Evolutionary conservation across 2,329 filamentous ascomycete species (phyloP).

Genomic region (Fragosphaeria purpurea): DNA sequence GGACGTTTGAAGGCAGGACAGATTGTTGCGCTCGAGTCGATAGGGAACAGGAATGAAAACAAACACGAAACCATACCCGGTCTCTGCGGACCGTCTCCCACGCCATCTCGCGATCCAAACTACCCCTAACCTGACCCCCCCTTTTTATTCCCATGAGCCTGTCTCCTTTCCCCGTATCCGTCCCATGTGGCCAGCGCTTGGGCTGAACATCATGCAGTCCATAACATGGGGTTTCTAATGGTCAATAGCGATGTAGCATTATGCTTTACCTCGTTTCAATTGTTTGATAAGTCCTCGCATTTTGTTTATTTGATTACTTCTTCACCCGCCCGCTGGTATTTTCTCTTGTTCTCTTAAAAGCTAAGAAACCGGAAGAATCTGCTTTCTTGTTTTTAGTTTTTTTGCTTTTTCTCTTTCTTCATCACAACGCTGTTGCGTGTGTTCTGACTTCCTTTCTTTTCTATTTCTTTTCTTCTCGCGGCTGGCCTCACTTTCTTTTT

Average conservation of each 20-base stretch:
- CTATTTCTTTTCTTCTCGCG: slow-evolving; percentile 24
- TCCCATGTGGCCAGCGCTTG: slow-evolving; percentile 25
- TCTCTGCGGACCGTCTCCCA: too few relatives aligned
- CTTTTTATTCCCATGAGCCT: not conserved
- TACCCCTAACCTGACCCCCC: not conserved
- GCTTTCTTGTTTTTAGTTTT: slow-evolving; percentile 1
- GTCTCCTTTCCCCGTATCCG: slow-evolving; percentile 6
- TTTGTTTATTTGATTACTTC: slow-evolving; percentile 11
- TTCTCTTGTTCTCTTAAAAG: slow-evolving; percentile 14
- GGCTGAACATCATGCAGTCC: slow-evolving; percentile 24
- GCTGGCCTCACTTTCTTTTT: slow-evolving; percentile 26
- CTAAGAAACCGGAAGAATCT: slow-evolving; percentile 5
- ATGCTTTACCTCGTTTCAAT: slow-evolving; percentile 21
- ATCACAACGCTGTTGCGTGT: slow-evolving; percentile 20
- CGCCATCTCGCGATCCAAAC: not conserved
- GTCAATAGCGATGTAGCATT: slow-evolving; percentile 23
- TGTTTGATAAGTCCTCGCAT: slow-evolving; percentile 16
- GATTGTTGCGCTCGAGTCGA: too few relatives aligned
- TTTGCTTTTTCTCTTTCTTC: slow-evolving; percentile 10
- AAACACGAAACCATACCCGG: not conserved
- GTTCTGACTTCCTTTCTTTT: slow-evolving; percentile 29
- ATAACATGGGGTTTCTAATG: slow-evolving; percentile 17
- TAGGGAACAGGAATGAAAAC: not conserved
- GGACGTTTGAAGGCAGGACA: too few relatives aligned
- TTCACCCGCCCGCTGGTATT: slow-evolving; percentile 2